These are phyloP conservation scores for Viridothelium virens DNA, from an alignment of 495 filamentous ascomycete genomes.

Conservation along the genomic window DNA sequence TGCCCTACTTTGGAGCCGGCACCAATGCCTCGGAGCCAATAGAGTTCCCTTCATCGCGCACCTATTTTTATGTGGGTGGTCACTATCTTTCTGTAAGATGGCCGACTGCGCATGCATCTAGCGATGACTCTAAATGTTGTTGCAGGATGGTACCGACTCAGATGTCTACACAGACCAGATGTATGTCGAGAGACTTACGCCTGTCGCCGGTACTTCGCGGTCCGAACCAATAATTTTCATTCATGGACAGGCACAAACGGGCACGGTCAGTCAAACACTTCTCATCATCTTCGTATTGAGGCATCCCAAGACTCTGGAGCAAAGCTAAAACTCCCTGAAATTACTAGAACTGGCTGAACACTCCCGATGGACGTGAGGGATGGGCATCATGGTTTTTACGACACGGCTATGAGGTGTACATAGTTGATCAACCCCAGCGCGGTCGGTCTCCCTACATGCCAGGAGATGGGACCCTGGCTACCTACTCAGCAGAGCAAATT, in stretches of 20 bases:
- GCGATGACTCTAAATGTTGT: not conserved
- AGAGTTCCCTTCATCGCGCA: not conserved
- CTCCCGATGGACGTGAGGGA: conserved; percentile 41
- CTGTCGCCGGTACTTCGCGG: not conserved
- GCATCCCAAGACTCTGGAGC: not conserved
- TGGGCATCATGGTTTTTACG: conserved; percentile 44
- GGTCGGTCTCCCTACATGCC: conserved; percentile 39
- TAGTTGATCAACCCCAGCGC: conserved; percentile 41
- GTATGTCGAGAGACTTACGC: conserved; percentile 28
- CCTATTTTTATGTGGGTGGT: conserved; percentile 2
- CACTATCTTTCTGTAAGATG: conserved; percentile 1
- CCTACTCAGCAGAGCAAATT: conserved; percentile 34
- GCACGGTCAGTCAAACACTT: conserved; percentile 15
- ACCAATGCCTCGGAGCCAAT: not conserved
- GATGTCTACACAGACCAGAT: conserved; percentile 23
- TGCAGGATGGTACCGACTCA: conserved; percentile 5
- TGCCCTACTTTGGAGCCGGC: not conserved
- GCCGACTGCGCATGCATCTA: not conserved
- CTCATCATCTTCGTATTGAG: not conserved
- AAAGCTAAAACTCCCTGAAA: not conserved
- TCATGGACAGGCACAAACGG: conserved; percentile 21
- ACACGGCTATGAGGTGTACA: conserved; percentile 41
- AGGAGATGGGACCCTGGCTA: conserved; percentile 29
- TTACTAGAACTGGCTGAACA: conserved; percentile 37
- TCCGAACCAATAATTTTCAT: conserved; percentile 24